A percentile compares a stretch with the other conserved stretches of the same genome.
Evolutionary conservation across 805 yeast genomes (phyloP).

Genomic region (Kuraishia capsulata): DNA sequence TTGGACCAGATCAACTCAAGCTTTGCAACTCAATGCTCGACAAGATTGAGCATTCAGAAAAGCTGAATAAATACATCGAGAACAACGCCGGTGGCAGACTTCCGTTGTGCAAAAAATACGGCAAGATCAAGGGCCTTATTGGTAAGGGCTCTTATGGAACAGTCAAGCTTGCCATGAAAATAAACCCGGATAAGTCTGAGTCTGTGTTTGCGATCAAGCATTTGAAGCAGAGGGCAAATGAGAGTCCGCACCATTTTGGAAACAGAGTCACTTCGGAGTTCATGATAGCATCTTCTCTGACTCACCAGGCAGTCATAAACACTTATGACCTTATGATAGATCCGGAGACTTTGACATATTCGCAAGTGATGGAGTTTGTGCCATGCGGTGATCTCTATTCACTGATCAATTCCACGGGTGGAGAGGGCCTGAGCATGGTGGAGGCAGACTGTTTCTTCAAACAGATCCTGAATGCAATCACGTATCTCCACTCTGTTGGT

Average conservation of each 20-base stretch:
- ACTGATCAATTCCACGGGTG: slow-evolving; percentile 40
- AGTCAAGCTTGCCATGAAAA: slow-evolving; percentile 32
- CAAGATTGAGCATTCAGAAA: slow-evolving; percentile 33
- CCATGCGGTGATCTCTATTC: slow-evolving; percentile 78
- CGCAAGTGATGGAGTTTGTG: slow-evolving; percentile 93
- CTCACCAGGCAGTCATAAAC: slow-evolving; percentile 67
- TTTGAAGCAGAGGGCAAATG: slow-evolving; percentile 52
- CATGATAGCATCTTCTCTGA: slow-evolving; percentile 72
- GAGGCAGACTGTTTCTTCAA: slow-evolving; percentile 90
- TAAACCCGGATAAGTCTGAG: slow-evolving; percentile 27
- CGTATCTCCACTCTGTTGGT: slow-evolving; percentile 84
- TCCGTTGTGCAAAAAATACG: slow-evolving; percentile 35
- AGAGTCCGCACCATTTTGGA: slow-evolving; percentile 45
- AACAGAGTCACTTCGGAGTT: slow-evolving; percentile 84
- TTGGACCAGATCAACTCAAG: slow-evolving; percentile 39
- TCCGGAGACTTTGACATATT: slow-evolving; percentile 56
- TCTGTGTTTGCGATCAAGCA: slow-evolving; percentile 68
- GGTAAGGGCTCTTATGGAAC: slow-evolving; percentile 42
- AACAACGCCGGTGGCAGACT: slow-evolving; percentile 18
- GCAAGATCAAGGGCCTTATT: slow-evolving; percentile 38
- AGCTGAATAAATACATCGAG: slow-evolving; percentile 19
- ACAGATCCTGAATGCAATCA: slow-evolving; percentile 74
- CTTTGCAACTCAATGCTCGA: slow-evolving; percentile 38
- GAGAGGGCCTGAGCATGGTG: slow-evolving; percentile 41
- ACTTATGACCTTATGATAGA: slow-evolving; percentile 76